These are phyloP conservation scores for Pseudopyricularia javanii DNA, from an alignment of 2,329 filamentous ascomycete genomes.

Conservation along the genomic window DNA sequence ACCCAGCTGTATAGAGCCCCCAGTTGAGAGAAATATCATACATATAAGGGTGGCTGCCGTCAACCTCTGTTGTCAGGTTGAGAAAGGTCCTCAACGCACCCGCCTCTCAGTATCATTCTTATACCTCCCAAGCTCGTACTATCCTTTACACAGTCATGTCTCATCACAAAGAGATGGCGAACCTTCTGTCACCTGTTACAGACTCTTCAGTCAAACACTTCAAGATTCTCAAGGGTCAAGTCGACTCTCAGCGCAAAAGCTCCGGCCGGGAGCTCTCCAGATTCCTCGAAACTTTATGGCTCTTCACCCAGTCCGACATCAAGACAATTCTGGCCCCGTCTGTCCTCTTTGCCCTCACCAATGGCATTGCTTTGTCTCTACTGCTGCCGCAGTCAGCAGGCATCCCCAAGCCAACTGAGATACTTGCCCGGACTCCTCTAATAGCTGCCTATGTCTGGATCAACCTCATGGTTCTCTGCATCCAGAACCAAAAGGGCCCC, in stretches of 20 bases:
- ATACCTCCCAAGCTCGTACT: neutral
- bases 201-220: conserved; percentile 1
- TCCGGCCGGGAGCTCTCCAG: neutral
- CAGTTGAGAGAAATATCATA: neutral
- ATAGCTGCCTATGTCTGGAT: conserved; percentile 3
- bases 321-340: conserved; percentile 5
- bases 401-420: neutral
- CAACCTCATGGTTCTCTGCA: conserved; percentile 3
- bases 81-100: neutral
- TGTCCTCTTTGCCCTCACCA: conserved; percentile 3
- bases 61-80: neutral
- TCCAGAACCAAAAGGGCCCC: conserved; percentile 5
- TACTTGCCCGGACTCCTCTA: neutral
- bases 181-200: neutral
- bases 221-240: neutral
- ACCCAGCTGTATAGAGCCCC: neutral
- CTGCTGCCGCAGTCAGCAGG: neutral
- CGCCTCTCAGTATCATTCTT: too few relatives aligned
- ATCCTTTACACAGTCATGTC: neutral
- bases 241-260: neutral
- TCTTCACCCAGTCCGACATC: conserved; percentile 5
- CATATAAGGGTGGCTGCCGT: neutral
- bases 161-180: neutral
- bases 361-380: conserved; percentile 1
- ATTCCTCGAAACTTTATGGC: conserved; percentile 3